phyloP scores from a whole-genome alignment of 2,329 filamentous ascomycete species.

The Penicillium paneum region DNA sequence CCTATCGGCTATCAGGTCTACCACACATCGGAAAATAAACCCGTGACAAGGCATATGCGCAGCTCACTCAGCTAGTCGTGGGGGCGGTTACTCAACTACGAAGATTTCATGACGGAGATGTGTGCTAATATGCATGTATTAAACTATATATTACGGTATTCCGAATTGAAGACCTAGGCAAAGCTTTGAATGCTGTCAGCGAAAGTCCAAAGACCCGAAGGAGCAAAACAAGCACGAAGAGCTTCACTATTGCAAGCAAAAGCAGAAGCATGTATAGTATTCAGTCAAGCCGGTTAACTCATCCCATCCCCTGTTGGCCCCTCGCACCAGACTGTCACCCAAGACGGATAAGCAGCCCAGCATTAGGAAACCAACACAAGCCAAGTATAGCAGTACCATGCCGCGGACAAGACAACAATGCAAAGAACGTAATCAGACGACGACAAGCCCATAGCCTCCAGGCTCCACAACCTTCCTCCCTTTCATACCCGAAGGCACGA shows the following conservation, averaged over 20 bases:
- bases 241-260: constrained; percentile 15
- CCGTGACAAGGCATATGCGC: not conserved
- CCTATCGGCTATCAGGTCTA: not conserved
- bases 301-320: constrained; percentile 42
- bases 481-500: constrained; percentile 15
- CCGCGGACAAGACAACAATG: constrained; percentile 15
- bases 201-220: constrained; percentile 2
- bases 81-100: not conserved
- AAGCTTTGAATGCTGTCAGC: constrained; percentile 18
- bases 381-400: constrained; percentile 29
- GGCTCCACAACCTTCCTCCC: constrained; percentile 47
- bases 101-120: not conserved
- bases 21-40: not conserved
- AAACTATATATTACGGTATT: not conserved
- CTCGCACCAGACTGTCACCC: constrained; percentile 31
- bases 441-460: constrained; percentile 27
- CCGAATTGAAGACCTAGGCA: not conserved
- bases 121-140: not conserved
- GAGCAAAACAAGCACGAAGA: not conserved
- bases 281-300: constrained; percentile 44
- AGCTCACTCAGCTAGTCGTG: not conserved
- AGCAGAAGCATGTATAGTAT: constrained; percentile 13
- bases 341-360: constrained; percentile 38
- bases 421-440: constrained; percentile 20
- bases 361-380: constrained; percentile 34